phyloP scores from a whole-genome alignment of 495 filamentous ascomycete species.

The Diplogelasinospora grovesii region DNA sequence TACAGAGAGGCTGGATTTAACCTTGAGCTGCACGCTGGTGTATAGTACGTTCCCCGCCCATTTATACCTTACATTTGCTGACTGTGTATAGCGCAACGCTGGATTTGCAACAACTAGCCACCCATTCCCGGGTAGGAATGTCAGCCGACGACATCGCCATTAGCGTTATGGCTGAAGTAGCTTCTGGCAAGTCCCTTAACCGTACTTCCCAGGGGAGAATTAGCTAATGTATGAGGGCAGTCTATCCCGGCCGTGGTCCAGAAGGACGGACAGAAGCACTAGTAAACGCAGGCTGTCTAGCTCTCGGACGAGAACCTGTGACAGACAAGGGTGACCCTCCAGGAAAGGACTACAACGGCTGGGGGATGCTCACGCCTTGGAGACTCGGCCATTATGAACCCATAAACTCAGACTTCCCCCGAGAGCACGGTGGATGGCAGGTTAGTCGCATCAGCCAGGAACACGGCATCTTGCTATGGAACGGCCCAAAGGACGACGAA shows the following conservation, averaged over 20 bases:
- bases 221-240: no score
- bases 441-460: conserved; percentile 59
- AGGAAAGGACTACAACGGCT: conserved; percentile 54
- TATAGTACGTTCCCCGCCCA: conserved; percentile 19
- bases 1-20: conserved; percentile 12
- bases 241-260: conserved; percentile 55
- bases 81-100: conserved; percentile 60
- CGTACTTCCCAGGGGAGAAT: background rate
- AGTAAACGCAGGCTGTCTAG: conserved; percentile 62
- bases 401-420: conserved; percentile 35
- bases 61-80: background rate
- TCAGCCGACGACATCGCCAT: conserved; percentile 55
- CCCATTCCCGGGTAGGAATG: conserved; percentile 47
- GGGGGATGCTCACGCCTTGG: conserved; percentile 69
- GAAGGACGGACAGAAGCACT: conserved; percentile 56
- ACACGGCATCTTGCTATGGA: conserved; percentile 55
- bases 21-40: conserved; percentile 31
- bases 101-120: conserved; percentile 78
- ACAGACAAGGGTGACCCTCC: conserved; percentile 20
- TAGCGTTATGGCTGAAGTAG: conserved; percentile 64
- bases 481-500: conserved; percentile 38
- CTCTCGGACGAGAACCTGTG: conserved; percentile 61
- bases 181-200: conserved; percentile 17
- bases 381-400: no score
- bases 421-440: conserved; percentile 48